Conservation (phyloP, 1,284 basidiomycete genomes). For the Acaromyces ingoldii region DNA sequence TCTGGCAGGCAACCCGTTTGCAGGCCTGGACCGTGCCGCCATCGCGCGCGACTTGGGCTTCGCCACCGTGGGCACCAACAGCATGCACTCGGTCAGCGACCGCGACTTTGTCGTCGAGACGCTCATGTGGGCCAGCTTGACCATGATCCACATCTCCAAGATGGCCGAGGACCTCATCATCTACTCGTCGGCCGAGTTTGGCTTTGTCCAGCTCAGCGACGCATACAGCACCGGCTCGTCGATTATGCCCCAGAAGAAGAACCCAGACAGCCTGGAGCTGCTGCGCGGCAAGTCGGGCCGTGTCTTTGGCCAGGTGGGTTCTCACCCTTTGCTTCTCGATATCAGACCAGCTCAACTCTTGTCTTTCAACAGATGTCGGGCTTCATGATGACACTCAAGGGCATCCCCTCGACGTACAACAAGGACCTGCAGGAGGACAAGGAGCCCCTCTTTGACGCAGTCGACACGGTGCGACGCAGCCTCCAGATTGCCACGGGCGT, state of each 20-base stretch:
- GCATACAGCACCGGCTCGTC: constrained; percentile 98
- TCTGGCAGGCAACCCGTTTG: constrained; percentile 91
- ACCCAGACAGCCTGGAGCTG: constrained; percentile 91
- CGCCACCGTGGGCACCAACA: constrained; percentile 46
- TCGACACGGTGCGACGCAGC: constrained; percentile 83
- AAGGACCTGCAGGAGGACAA: constrained; percentile 99
- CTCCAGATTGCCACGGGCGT: constrained; percentile 92
- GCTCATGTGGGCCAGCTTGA: constrained; percentile 88
- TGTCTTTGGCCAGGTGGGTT: constrained; percentile 69
- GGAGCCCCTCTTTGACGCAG: constrained; percentile 90
- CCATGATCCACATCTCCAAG: constrained; percentile 87
- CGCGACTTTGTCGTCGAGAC: constrained; percentile 96
- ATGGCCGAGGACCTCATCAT: constrained; percentile 94
- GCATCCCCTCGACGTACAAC: constrained; percentile 96
- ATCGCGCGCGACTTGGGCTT: constrained; percentile 49
- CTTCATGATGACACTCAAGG: constrained; percentile 95
- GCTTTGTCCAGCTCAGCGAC: constrained; percentile 87
- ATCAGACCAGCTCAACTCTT: too few species aligned
- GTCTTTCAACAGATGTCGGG: constrained; percentile 81
- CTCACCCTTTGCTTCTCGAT: too few species aligned
- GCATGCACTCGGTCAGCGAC: constrained; percentile 72
- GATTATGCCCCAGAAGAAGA: constrained; percentile 99
- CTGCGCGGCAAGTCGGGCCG: constrained; percentile 91
- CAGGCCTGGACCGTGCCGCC: constrained; percentile 43
- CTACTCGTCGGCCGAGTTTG: constrained; percentile 94